Evolutionary conservation across 2,329 filamentous ascomycete genomes (phyloP), one percentile per base, ranked within the genome.

Genomic region (Sordariomycetes sp.): DNA sequence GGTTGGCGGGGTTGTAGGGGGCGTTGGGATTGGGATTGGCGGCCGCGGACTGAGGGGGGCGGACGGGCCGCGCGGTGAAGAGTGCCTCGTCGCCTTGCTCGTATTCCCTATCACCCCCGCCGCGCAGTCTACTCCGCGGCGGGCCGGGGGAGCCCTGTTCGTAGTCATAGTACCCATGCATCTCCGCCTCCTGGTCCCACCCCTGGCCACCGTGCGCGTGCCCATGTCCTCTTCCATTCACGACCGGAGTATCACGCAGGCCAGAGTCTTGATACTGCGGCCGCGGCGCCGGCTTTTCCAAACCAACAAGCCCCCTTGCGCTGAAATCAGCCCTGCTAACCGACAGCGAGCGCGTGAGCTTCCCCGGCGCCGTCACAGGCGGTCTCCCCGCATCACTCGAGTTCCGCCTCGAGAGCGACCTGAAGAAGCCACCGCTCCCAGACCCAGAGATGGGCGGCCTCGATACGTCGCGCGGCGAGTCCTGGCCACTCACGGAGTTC

Each of bases 11-110:
- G n/a, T n/a, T n/a, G n/a, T n/a, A n/a, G n/a, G n/a, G n/a, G n/a
- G n/a, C 52, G 17, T 54, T 36, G 32, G 25, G 12, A 25, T 7
- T 55, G n/a, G n/a, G n/a, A n/a, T n/a, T n/a, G n/a, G 53, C 52
- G 4, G 28, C 28, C 8, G n/a, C 20, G 13, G 32, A 24, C 24
- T 53, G 24, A 52, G 51, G 24, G 24, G 66, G 62, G 10, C 64
- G 67, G 10, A 64, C 64, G 12, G 71, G 66, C 10, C 67, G 69
- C 5, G 76, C 72, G 3, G 73, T 78, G 63, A 85, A 85, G 59
- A 78, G 76, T 4, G 73, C 71, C 58, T 85, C 82, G 60, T 85
- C 81, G 12, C 79, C 80, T 2, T 73, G 72, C 1, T 72, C 71
- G 62, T 74, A 83, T 62, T 83, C 80, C 34, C 72, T 67, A 39